Evolutionary conservation across 148 eudicot species (phyloP).

Genomic region (Amaranthus hypochondriacus): DNA sequence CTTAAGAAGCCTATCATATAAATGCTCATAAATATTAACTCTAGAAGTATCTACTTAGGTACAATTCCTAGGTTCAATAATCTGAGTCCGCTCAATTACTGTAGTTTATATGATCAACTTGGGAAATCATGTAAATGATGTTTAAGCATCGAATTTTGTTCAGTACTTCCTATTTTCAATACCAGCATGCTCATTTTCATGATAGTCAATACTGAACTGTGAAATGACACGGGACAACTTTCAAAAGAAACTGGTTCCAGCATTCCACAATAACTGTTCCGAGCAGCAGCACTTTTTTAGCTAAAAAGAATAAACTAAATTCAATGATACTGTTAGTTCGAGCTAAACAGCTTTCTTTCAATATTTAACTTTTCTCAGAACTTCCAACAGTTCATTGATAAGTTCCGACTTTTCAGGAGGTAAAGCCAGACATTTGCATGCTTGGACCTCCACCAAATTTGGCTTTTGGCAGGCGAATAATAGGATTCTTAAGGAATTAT

Average conservation of each 20-base stretch:
- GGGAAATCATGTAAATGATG: constrained; percentile 9
- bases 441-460: no score
- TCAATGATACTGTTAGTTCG: not conserved
- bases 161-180: not conserved
- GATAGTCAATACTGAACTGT: not conserved
- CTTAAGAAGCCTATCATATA: not conserved
- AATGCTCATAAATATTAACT: constrained; percentile 5
- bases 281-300: not conserved
- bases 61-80: constrained; percentile 12
- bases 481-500: not conserved
- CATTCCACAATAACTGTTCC: not conserved
- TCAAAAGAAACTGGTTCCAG: not conserved
- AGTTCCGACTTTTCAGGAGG: not conserved
- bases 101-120: constrained; percentile 10
- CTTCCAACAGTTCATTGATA: not conserved
- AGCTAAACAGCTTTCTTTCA: not conserved
- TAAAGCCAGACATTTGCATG: no score
- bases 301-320: not conserved
- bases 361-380: not conserved
- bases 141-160: not conserved
- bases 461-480: not conserved
- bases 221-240: not conserved
- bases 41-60: constrained; percentile 12
- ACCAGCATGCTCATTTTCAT: not conserved
- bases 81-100: constrained; percentile 11